These are phyloP conservation scores for Casuarina cunninghamiana DNA, from an alignment of 306 rosid genomes.

Conservation along the genomic window DNA sequence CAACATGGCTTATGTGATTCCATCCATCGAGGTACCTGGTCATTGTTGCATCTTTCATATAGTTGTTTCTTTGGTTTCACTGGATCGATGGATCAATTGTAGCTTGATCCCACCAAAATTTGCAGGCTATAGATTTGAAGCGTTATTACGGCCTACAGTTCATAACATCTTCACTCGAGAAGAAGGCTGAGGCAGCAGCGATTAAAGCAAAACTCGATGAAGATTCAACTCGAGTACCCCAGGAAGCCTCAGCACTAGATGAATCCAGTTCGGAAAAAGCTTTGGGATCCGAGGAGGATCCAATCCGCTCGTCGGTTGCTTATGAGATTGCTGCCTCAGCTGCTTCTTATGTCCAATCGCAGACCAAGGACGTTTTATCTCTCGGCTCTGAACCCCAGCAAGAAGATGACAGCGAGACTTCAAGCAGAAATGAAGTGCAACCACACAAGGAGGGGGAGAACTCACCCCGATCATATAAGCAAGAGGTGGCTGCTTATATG, in stretches of 20 bases:
- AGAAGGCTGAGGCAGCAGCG: constrained; percentile 59
- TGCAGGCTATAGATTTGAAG: constrained; percentile 72
- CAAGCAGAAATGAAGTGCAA: constrained; percentile 19
- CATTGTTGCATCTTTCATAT: not conserved
- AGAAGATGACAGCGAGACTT: constrained; percentile 28
- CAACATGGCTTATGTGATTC: constrained; percentile 88
- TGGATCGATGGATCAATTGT: not conserved
- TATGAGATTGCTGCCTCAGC: constrained; percentile 89
- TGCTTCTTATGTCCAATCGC: constrained; percentile 69
- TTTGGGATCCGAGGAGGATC: constrained; percentile 32
- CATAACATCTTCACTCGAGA: constrained; percentile 73
- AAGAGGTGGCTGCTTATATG: constrained; percentile 81
- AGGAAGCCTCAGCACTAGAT: constrained; percentile 26
- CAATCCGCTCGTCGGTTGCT: constrained; percentile 50
- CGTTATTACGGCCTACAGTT: constrained; percentile 62
- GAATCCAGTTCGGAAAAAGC: constrained; percentile 33
- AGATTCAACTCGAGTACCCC: constrained; percentile 46
- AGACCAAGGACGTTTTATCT: constrained; percentile 49
- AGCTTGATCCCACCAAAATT: constrained; percentile 13
- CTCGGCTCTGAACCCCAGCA: constrained; percentile 35
- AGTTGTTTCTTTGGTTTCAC: not conserved
- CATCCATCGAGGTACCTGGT: constrained; percentile 60
- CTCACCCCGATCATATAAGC: constrained; percentile 43
- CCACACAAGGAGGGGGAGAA: constrained; percentile 37
- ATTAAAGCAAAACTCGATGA: constrained; percentile 47